Percentiles rank a stretch among this genome's conserved stretches.
phyloP scores from a whole-genome alignment of 371 early-diverging fungal species.

The Mucor racemosus region DNA sequence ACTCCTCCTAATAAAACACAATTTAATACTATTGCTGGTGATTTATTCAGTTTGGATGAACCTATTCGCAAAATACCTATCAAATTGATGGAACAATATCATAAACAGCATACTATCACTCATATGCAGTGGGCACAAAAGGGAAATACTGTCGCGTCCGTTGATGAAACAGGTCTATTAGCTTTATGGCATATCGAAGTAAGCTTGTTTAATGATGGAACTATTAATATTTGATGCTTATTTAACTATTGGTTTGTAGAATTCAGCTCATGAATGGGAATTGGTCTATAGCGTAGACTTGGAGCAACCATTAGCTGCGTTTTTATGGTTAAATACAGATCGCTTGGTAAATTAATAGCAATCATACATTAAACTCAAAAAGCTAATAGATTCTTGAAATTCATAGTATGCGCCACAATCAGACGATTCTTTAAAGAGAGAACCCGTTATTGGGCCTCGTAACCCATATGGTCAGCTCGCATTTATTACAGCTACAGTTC shows the following conservation, averaged over 20 bases:
- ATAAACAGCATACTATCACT: conserved; percentile 44
- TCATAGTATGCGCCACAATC: conserved; percentile 25
- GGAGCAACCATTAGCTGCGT: conserved; percentile 49
- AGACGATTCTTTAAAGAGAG: conserved; percentile 22
- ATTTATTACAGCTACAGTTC: conserved; percentile 44
- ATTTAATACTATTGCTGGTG: conserved; percentile 38
- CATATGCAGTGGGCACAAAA: conserved; percentile 53
- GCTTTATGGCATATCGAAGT: conserved; percentile 51
- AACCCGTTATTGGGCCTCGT: conserved; percentile 36
- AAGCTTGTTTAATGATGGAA: not conserved
- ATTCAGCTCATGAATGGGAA: conserved; percentile 41
- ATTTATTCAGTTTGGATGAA: conserved; percentile 33
- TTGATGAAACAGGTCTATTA: conserved; percentile 50
- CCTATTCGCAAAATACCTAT: conserved; percentile 32
- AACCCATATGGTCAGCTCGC: conserved; percentile 50
- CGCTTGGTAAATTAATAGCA: conserved; percentile 30
- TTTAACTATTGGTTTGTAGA: conserved; percentile 13
- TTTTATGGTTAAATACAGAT: conserved; percentile 50
- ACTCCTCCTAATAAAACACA: conserved; percentile 33
- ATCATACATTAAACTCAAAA: not conserved
- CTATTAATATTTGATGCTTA: not conserved
- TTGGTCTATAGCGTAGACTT: conserved; percentile 33
- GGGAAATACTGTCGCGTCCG: conserved; percentile 46
- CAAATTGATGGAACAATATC: conserved; percentile 38
- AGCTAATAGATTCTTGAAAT: not conserved